These are phyloP conservation scores for Termitomyces sp. DNA, from an alignment of 768 basidiomycete genomes.

Conservation along the genomic window DNA sequence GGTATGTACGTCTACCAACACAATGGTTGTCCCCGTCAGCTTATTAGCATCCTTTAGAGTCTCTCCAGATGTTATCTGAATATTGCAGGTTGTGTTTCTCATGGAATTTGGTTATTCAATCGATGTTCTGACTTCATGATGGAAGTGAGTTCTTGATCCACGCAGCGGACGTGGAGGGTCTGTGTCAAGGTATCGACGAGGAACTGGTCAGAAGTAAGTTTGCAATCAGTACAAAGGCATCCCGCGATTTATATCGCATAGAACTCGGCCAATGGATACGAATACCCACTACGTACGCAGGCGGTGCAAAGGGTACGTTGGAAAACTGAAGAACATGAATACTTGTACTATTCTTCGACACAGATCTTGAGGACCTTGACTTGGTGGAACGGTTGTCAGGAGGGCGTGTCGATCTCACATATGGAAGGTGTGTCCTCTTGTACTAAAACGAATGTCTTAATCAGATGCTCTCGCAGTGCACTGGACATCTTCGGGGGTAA, in stretches of 20 bases:
- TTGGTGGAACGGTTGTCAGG: conserved; percentile 74
- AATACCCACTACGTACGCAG: conserved; percentile 95
- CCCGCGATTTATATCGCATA: conserved; percentile 25
- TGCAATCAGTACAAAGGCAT: not conserved
- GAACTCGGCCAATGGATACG: conserved; percentile 88
- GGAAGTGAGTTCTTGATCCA: conserved; percentile 91
- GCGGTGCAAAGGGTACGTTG: conserved; percentile 79
- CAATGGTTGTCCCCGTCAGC: not conserved
- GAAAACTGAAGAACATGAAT: not conserved
- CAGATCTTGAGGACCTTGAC: conserved; percentile 77
- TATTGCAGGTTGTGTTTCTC: conserved; percentile 63
- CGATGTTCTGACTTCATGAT: not conserved
- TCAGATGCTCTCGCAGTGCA: conserved; percentile 24
- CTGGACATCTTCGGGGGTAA: conserved; percentile 71
- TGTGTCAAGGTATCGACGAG: conserved; percentile 95
- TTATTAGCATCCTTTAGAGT: conserved; percentile 43
- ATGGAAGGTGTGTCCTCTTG: conserved; percentile 52
- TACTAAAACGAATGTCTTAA: not conserved
- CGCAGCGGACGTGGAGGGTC: conserved; percentile 97
- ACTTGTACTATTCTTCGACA: not conserved
- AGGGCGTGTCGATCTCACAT: conserved; percentile 86
- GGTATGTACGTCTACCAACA: conserved; percentile 35
- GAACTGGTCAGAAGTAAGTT: conserved; percentile 73
- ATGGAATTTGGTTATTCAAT: not conserved
- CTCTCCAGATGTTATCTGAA: conserved; percentile 67